Evolutionary conservation across 169 alveolate genomes (phyloP).

Genomic region (Plasmodium adleri): DNA sequence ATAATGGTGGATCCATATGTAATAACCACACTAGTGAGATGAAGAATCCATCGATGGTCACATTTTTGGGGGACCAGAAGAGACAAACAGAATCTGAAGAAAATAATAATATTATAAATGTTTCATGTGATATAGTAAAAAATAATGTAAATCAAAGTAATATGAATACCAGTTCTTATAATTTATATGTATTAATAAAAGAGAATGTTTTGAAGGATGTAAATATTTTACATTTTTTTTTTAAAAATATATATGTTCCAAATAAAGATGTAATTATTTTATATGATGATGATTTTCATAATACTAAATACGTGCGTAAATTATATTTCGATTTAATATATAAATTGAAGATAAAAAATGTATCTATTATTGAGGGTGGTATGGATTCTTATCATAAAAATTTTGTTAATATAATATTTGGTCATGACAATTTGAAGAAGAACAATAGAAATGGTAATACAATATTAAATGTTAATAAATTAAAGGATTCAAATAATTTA

Average conservation of each 20-base stretch:
- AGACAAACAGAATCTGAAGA: not conserved
- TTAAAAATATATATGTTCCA: constrained; percentile 16
- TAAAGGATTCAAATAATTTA: not conserved
- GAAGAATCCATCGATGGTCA: no score
- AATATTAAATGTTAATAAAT: not conserved
- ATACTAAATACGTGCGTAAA: constrained; percentile 44
- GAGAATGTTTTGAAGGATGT: constrained; percentile 61
- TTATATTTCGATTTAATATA: constrained; percentile 40
- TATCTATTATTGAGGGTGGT: constrained; percentile 72
- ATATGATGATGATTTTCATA: constrained; percentile 40
- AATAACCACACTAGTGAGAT: not conserved
- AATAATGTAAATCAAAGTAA: not conserved
- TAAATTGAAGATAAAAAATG: constrained; percentile 20
- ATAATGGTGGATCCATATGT: not conserved
- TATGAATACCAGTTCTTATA: constrained; percentile 47
- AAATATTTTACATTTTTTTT: not conserved
- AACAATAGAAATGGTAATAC: not conserved
- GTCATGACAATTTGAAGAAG: no score
- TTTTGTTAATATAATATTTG: not conserved
- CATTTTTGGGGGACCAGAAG: not conserved
- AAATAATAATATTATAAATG: not conserved
- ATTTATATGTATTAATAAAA: constrained; percentile 53
- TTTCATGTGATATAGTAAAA: not conserved
- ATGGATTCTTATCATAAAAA: constrained; percentile 50
- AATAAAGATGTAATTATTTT: constrained; percentile 22